phyloP scores from a whole-genome alignment of 108 stramenopile genomes.

The Cyclotella cryptica region DNA sequence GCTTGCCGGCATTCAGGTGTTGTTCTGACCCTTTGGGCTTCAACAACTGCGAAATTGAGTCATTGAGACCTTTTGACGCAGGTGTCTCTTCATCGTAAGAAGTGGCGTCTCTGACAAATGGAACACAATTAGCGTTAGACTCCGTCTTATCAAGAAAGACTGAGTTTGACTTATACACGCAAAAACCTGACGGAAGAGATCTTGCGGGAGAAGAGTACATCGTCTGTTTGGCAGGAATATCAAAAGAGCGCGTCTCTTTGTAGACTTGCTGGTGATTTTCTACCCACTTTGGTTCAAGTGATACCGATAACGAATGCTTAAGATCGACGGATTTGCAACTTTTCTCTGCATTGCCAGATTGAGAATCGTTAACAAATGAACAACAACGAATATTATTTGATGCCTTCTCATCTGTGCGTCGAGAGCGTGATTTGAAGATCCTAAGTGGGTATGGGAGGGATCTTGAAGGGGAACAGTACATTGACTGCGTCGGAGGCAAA shows the following conservation, averaged over 20 bases:
- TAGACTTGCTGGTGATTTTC: neutral
- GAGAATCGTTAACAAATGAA: no score
- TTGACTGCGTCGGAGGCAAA: neutral
- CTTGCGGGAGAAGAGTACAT: neutral
- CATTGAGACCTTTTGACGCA: neutral
- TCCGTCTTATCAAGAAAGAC: neutral
- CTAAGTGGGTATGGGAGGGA: neutral
- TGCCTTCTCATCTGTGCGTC: neutral
- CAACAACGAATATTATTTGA: no score
- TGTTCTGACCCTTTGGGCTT: neutral
- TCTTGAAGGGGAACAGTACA: slow-evolving; percentile 5
- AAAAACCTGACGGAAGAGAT: neutral
- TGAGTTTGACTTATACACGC: no score
- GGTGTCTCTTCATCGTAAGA: neutral
- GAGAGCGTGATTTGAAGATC: neutral
- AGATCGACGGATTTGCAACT: no score
- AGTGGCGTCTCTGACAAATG: neutral
- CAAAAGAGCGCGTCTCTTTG: neutral
- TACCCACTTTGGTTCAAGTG: no score
- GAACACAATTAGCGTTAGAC: neutral
- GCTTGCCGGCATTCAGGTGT: neutral
- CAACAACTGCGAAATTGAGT: neutral
- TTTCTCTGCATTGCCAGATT: no score
- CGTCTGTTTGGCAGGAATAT: neutral
- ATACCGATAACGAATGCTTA: no score